Base-by-base conservation (phyloP, 2,329 filamentous ascomycete genomes). In the Cytospora piceae region DNA sequence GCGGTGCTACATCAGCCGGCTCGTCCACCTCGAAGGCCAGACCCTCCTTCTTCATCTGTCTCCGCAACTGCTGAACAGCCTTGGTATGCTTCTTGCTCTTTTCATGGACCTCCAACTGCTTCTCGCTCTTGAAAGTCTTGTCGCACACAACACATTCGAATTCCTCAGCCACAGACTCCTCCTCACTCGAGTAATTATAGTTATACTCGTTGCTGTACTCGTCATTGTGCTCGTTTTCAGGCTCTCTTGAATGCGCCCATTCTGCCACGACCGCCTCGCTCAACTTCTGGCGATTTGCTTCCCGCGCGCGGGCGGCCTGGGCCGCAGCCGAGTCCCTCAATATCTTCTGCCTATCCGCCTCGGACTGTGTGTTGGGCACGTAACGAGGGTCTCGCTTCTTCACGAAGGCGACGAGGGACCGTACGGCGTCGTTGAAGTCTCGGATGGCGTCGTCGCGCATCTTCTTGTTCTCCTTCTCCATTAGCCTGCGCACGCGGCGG, bases 31-130 rank as follows among this genome's bases (percentile, higher is more conserved):
- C 77, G 11, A 93, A 76, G 58, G 87, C 82, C 56, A 82, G 81
- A 72, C 94, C 90, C 72, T 99, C 91, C 71, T 89, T 88, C 71
- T 84, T 86, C 93, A 99, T 96, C 75, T 95, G 89, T 72, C 87
- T 85, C 72, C 87, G 88, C 49, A 99, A 78, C 67, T 93, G 86
- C 70, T 94, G 89, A 8, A 97, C 84, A 2, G 93, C 90, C 75
- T 97, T 98, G 68, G 89, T 78, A 73, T 99, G 95, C 78, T 98
- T 99, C 77, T 97, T 99, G 82, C 94, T 98, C 79, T 90, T 93
- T 79, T 97, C 94, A 73, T 99, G 95, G 3, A 91, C 90, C 72
- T 96, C 89, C 67, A 91, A 93, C 74, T 98, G 94, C 70, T 93
- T 93, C 74, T 96, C 91, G 73, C 94, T 98, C 78, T 97, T 87